Conservation (phyloP, 345 rosid genomes). For the Ricinus communis region DNA sequence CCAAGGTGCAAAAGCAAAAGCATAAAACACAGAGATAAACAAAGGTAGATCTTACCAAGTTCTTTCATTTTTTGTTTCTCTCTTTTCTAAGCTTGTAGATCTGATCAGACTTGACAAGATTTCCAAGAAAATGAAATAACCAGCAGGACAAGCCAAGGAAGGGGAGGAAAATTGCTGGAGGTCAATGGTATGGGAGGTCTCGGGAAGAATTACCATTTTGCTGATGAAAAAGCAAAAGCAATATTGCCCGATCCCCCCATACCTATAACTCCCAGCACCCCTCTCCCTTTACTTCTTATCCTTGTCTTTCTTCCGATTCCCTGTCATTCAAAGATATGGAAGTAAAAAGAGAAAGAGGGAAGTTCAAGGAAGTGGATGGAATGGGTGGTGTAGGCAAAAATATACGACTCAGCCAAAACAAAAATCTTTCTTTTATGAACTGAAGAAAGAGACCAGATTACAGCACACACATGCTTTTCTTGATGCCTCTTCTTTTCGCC, state of each 20-base stretch:
- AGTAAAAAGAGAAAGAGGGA: not conserved
- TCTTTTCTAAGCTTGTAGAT: no score
- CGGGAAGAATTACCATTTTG: not conserved
- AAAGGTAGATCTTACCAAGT: no score
- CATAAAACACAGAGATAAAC: no score
- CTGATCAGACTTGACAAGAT: not conserved
- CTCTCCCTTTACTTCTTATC: not conserved
- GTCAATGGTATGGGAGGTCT: not conserved
- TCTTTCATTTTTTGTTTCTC: no score
- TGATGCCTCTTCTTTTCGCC: not conserved
- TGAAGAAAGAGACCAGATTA: no score
- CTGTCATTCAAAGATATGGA: not conserved
- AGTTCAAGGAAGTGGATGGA: slow-evolving; percentile 1
- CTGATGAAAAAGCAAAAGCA: not conserved
- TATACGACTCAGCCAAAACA: no score
- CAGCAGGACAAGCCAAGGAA: no score
- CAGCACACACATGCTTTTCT: no score
- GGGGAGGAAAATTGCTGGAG: not conserved
- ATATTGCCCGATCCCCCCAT: not conserved
- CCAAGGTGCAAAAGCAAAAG: no score
- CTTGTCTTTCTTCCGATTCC: not conserved
- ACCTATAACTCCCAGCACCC: not conserved
- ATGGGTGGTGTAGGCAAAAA: slow-evolving; percentile 5
- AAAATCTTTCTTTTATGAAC: no score
- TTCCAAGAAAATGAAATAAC: no score